phyloP scores from a whole-genome alignment of 1,284 basidiomycete genomes.

The Thelephora terrestris region DNA sequence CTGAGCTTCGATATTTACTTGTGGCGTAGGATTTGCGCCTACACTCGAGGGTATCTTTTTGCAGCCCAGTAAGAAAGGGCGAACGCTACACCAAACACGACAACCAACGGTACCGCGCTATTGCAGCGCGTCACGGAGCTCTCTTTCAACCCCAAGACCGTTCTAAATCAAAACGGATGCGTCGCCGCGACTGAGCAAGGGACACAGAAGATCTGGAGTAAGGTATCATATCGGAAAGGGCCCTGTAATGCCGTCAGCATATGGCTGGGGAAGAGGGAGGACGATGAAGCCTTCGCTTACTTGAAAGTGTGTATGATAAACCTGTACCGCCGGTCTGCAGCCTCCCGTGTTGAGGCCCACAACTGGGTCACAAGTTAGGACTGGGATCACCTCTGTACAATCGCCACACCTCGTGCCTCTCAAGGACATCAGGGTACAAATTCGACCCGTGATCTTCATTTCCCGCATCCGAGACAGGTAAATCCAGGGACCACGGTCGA shows the following conservation, averaged over 20 bases:
- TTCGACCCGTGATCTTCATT: constrained; percentile 22
- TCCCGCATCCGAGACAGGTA: neutral
- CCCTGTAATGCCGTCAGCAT: constrained; percentile 8
- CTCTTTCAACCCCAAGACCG: constrained; percentile 30
- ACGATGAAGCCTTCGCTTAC: constrained; percentile 8
- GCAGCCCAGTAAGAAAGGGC: constrained; percentile 6
- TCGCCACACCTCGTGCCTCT: constrained; percentile 19
- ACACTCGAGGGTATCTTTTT: constrained; percentile 29
- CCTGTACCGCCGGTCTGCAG: constrained; percentile 24
- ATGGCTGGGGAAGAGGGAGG: neutral
- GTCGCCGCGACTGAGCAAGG: constrained; percentile 16
- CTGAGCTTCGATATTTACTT: constrained; percentile 29
- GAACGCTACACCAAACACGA: neutral
- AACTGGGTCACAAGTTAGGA: constrained; percentile 12
- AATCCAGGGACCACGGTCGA: neutral
- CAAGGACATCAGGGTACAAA: constrained; percentile 22
- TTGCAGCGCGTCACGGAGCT: too few species aligned
- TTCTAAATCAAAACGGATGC: constrained; percentile 29
- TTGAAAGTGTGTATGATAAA: constrained; percentile 26
- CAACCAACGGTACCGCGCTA: constrained; percentile 19
- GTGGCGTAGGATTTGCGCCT: constrained; percentile 23
- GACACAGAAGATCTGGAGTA: constrained; percentile 22
- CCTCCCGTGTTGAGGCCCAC: constrained; percentile 22
- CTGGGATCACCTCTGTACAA: constrained; percentile 22
- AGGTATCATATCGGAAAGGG: constrained; percentile 23